phyloP scores from a whole-genome alignment of 2,329 filamentous ascomycete genomes.

The Botrytis sinoallii region DNA sequence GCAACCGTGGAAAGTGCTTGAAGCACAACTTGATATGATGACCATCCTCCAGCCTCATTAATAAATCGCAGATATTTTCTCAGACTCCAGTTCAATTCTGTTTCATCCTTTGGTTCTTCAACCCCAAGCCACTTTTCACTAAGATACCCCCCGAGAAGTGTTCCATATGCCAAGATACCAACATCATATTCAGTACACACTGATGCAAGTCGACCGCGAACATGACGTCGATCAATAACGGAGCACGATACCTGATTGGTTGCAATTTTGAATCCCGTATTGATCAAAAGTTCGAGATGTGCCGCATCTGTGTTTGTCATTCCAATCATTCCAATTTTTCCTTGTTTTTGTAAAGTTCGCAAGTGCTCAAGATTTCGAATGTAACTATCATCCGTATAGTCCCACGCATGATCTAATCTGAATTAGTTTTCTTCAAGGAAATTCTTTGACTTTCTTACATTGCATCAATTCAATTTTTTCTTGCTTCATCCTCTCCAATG shows the following conservation, averaged over 20 bases:
- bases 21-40: not conserved
- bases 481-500: slow-evolving; percentile 23
- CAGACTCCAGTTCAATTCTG: not conserved
- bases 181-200: not conserved
- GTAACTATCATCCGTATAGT: not conserved
- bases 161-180: not conserved
- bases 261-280: not conserved
- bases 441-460: not conserved
- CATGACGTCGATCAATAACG: not conserved
- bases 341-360: not conserved
- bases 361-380: not conserved
- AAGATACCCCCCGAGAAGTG: not conserved
- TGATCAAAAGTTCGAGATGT: not conserved
- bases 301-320: not conserved
- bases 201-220: not conserved
- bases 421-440: not conserved
- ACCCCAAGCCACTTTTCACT: not conserved
- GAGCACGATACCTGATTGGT: not conserved
- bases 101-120: not conserved
- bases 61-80: not conserved
- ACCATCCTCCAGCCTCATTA: not conserved
- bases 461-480: not conserved
- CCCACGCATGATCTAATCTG: not conserved
- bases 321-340: not conserved
- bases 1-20: not conserved